Conservation (phyloP, 2,329 filamentous ascomycete genomes). For the Trichophyton benhamiae region DNA sequence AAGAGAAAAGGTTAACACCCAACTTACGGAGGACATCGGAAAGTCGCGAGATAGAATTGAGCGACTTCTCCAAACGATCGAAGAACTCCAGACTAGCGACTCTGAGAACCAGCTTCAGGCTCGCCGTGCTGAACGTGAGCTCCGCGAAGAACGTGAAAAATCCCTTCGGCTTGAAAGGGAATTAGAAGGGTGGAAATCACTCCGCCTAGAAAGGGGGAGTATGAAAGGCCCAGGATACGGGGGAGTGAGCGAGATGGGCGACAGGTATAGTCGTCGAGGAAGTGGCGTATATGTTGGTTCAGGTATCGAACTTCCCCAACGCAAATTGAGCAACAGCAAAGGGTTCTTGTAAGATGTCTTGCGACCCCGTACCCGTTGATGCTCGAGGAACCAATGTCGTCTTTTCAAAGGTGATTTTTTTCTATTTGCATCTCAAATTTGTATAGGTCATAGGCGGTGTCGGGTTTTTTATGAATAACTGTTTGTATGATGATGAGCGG, state of each 20-base stretch:
- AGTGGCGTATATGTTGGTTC: conserved; percentile 29
- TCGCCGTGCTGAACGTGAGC: conserved; percentile 76
- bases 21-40: conserved; percentile 69
- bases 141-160: conserved; percentile 80
- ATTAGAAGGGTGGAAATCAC: conserved; percentile 64
- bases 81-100: conserved; percentile 83
- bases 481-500: background rate
- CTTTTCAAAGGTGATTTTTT: background rate
- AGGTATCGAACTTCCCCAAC: conserved; percentile 45
- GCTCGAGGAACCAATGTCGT: background rate
- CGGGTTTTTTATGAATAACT: background rate
- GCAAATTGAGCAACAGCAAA: conserved; percentile 63
- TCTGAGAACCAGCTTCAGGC: conserved; percentile 67
- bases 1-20: conserved; percentile 72
- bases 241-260: conserved; percentile 26
- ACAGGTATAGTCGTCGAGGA: conserved; percentile 26
- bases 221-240: conserved; percentile 20
- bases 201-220: conserved; percentile 51
- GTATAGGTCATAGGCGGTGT: background rate
- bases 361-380: background rate
- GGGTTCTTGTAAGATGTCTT: conserved; percentile 50
- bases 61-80: conserved; percentile 77
- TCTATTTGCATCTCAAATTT: background rate
- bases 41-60: conserved; percentile 85
- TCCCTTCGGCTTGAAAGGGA: conserved; percentile 72